Base-by-base conservation (phyloP, 2,329 filamentous ascomycete species). In the Sporothrix humicola region DNA sequence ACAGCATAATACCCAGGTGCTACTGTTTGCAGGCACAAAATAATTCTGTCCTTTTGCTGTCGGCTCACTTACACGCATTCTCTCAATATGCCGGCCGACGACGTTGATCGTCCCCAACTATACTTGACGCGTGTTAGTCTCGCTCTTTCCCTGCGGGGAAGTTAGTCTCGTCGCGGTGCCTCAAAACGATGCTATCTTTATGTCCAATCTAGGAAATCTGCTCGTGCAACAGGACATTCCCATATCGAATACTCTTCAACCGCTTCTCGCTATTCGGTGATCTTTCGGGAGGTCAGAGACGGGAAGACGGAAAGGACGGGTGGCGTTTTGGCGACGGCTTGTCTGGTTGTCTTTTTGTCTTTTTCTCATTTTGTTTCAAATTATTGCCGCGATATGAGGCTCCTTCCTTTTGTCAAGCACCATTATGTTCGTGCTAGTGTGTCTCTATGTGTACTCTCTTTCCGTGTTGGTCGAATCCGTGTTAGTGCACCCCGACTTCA, bases 221-320 rank as follows among this genome's bases (percentile, higher is more conserved):
- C 7, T 23, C 56, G 23, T 58, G 12, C 15, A 2, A 15, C 12
- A 31, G 3, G 2, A 15, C 2, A 58, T 15, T 37, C 4, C 7
- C 10, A 58, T 31, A 58, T 7, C 23, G 56, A 31, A 58, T 58
- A 58, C 23, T 58, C 23, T 15, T 31, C 3, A 58, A 31, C 56
- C 56, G 56, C 10, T 20, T 58, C 56, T 58, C 56, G 56, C 56
- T 58, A 7, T 31, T 58, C 56, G 56, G 56, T 15, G 56, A 58
- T 58, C 23, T 12, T 12, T 26, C 23, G 23, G 23, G 23, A 26
- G 23, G 23, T 26, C 23, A 26, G 23, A 26, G 23, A 26, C 23
- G 23, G 23, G 23, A 26, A 3, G 1, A 26, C 23, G 23, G 23
- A 26, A 26, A 26, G 23, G 23, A 26, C 23, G 23, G n/a, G 54